Base-by-base conservation (phyloP, 345 rosid genomes). In the Eucalyptus curtisii region DNA sequence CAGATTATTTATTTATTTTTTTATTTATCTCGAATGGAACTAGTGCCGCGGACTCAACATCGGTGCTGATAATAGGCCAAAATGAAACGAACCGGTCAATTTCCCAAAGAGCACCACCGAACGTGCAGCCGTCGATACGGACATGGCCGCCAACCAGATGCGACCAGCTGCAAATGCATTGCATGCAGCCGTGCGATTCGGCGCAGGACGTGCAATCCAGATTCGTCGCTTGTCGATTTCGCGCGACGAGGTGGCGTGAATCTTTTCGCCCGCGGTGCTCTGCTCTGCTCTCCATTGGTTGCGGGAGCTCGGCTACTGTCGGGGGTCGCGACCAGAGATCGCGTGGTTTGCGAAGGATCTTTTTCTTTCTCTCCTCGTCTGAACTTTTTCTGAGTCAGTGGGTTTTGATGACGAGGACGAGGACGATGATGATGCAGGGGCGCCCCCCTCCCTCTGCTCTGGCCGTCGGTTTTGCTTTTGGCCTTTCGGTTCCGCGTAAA, bases 11-110 rank as follows among this genome's bases (percentile, higher is more conserved):
- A n/a, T n/a, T n/a, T n/a, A n/a, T 49, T 59, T 27, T 27, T 59
- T 25, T 59, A 4, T 27, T 20, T 3, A 52, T 52, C 20, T 52
- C 57, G 57, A 8, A 52, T 0, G 24, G 57, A 52, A 8, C 25
- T 52, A 52, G 57, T 13, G 71, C 7, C 5, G 8, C 9, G 76
- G 76, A 66, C 22, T 15, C 40, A 59, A 31, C 5, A 66, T 31
- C 22, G 42, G 37, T 66, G 19, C 79, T 16, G 20, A 2, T 1
- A 1, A 8, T 31, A 66, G 79, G 79, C 37, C 40, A 0, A 1
- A 31, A 66, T 0, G 42, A 66, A 31, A 27, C 57, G 31, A 5
- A 11, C 79, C 40, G 20, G 79, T 66, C 79, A 16, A 31, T 52
- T 66, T 66, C 37, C 37, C 37, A 14, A 14, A n/a, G 76, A 52